Evolutionary conservation across 208 protist species (phyloP), one percentile per base, ranked within the genome.

Genomic region (Trypanosoma melophagium): DNA sequence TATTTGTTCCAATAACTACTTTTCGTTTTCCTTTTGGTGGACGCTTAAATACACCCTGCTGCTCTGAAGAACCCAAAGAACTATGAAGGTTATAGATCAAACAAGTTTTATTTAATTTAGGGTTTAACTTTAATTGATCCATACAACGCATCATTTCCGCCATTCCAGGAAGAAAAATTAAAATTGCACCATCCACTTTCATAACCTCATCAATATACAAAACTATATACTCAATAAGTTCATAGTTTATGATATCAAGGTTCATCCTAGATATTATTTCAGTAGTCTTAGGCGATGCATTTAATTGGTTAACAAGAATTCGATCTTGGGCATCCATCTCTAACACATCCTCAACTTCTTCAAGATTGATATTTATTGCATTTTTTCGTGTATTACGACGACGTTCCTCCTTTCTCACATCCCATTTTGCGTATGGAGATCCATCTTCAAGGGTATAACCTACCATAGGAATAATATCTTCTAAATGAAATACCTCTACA

Each of bases 141-240:
- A 90, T 90, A 71, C 96, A 91, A 17, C 69, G 77, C 56, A 87
- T 77, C 17, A 99, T 98, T 67, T 98, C 97, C 0, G 84, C 81
- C 80, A 99, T 96, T 54, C 97, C 97, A 16, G 97, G 96, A 35
- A 99, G 69, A 79, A 99, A 99, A 35, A 99, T 86, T 17, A 99
- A 87, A 31, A 99, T 91, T 1, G 94, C 89, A 25, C 95, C 90
- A 4, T 78, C 75, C 10, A 77, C 69, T 54, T 77, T 65, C 49
- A 97, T 64, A 10, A 38, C 53, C 17, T 40, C 66, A 60, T 88
- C 79, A 81, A 98, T 97, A 74, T 97, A 85, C 45, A 76, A 42
- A 17, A 98, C 82, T 21, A 98, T 84, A 55, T 57, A 51, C 69
- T 95, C 89, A 55, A 98, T 97, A 47, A 98, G 77, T 67, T 99